Conservation (phyloP, 225 moss, liverwort and hornwort species). For the Polytrichum formosum region DNA sequence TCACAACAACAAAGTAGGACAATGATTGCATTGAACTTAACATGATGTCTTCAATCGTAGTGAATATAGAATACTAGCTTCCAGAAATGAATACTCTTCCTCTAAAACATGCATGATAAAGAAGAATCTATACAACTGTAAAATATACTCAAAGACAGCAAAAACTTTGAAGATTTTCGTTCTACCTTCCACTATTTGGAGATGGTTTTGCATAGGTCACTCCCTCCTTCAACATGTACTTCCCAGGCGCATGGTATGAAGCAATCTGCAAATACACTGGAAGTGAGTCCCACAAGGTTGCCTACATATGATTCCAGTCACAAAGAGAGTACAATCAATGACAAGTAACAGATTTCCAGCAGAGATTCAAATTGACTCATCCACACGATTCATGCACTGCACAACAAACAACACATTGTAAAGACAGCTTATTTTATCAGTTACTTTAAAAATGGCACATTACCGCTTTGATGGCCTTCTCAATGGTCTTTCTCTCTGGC, state of each 20-base stretch:
- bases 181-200: conserved; percentile 87
- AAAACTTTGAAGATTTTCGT: neutral
- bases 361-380: too few relatives aligned
- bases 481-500: conserved; percentile 82
- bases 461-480: conserved; percentile 90
- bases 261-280: conserved; percentile 60
- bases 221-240: conserved; percentile 86
- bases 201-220: conserved; percentile 87
- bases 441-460: neutral
- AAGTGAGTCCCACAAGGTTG: neutral
- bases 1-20: too few relatives aligned
- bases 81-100: too few relatives aligned
- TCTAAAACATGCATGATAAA: too few relatives aligned
- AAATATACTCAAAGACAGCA: neutral
- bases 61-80: too few relatives aligned
- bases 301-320: too few relatives aligned
- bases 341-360: too few relatives aligned
- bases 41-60: too few relatives aligned
- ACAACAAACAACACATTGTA: neutral
- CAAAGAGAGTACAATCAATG: too few relatives aligned
- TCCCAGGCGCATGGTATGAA: conserved; percentile 88
- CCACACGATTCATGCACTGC: neutral
- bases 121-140: neutral
- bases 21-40: too few relatives aligned
- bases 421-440: neutral